Percentiles rank a stretch among this genome's conserved stretches.
phyloP scores from a whole-genome alignment of 257 asterid genomes.

The Nicotiana otophora region DNA sequence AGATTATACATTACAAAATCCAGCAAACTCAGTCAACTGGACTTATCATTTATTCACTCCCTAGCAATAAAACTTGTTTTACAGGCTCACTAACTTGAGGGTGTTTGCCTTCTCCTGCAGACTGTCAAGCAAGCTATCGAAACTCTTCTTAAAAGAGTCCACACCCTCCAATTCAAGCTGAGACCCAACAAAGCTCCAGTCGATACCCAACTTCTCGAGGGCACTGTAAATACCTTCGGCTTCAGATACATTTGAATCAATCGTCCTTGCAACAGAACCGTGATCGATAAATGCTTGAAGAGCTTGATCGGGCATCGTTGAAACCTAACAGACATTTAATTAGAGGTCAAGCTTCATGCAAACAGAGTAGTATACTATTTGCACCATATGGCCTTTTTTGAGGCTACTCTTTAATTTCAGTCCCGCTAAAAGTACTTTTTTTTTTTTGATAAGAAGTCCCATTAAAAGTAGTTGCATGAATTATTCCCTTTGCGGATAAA shows the following conservation, averaged over 20 bases:
- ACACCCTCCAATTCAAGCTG: conserved; percentile 97
- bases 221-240: conserved; percentile 89
- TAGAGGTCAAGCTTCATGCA: not conserved
- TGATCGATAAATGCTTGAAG: conserved; percentile 89
- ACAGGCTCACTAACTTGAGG: conserved; percentile 68
- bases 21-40: conserved; percentile 26
- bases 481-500: not conserved
- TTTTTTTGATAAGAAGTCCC: no score
- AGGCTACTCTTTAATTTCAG: not conserved
- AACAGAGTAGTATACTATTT: not conserved
- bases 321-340: conserved; percentile 42
- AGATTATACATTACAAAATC: conserved; percentile 23
- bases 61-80: conserved; percentile 20
- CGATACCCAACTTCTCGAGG: conserved; percentile 89
- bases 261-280: conserved; percentile 86
- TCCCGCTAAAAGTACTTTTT: no score
- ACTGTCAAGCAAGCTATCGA: conserved; percentile 87
- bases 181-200: conserved; percentile 74
- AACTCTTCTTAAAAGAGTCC: conserved; percentile 94
- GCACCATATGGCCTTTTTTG: not conserved
- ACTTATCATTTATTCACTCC: conserved; percentile 9
- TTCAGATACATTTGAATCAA: conserved; percentile 81
- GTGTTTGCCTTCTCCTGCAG: conserved; percentile 96
- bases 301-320: conserved; percentile 99
- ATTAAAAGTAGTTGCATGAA: not conserved